phyloP scores from a whole-genome alignment of 345 rosid species.

The Hibiscus trionum region DNA sequence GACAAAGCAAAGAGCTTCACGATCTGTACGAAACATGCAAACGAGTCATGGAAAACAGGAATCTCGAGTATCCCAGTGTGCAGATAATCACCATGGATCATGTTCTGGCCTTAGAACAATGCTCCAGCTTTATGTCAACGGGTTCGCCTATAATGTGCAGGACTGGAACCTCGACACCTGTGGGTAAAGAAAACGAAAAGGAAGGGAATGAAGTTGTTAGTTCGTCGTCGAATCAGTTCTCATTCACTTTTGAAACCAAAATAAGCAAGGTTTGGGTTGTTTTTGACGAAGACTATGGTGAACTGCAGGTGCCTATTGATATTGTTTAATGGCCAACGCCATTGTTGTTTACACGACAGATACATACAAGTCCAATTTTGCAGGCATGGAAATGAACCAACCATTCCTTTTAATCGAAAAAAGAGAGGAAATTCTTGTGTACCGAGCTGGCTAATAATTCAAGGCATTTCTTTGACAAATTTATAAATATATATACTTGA shows the following conservation, averaged over 20 bases:
- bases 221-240: slow-evolving; percentile 30
- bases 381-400: neutral
- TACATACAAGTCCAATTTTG: neutral
- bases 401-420: neutral
- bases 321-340: neutral
- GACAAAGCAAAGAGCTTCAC: slow-evolving; percentile 42
- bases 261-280: slow-evolving; percentile 79
- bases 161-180: too few relatives aligned
- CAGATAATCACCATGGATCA: slow-evolving; percentile 53
- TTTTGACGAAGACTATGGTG: slow-evolving; percentile 58
- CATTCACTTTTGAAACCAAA: slow-evolving; percentile 58
- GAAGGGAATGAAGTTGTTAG: slow-evolving; percentile 2
- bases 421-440: neutral
- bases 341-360: neutral
- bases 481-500: neutral
- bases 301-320: neutral
- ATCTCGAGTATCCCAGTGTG: slow-evolving; percentile 58
- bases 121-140: slow-evolving; percentile 21
- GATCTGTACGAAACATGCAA: slow-evolving; percentile 53
- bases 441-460: neutral
- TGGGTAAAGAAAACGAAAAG: slow-evolving; percentile 15
- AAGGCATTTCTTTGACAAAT: neutral
- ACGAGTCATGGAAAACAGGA: slow-evolving; percentile 34
- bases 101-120: slow-evolving; percentile 49
- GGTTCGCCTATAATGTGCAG: too few relatives aligned